Evolutionary conservation across 352 stramenopile species (phyloP).

Genomic region (Pythium brachiatum): DNA sequence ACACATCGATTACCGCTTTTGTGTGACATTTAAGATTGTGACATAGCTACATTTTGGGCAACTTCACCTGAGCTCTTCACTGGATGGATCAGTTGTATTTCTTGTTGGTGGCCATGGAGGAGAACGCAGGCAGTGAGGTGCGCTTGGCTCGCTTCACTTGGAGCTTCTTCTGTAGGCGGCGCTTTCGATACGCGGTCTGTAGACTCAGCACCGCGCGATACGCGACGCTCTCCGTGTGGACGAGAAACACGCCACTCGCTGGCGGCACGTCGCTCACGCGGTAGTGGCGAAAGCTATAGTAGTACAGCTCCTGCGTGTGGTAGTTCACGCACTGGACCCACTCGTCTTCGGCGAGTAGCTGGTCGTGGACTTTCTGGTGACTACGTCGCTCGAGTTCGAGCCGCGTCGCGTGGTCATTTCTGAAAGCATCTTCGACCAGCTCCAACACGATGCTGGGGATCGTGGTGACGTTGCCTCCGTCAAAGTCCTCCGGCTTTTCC

Average conservation of each 20-base stretch:
- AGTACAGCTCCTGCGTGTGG: constrained; percentile 43
- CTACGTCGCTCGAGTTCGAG: constrained; percentile 54
- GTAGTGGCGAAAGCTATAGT: constrained; percentile 66
- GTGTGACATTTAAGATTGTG: not conserved
- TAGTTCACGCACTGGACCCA: constrained; percentile 65
- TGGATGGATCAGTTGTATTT: constrained; percentile 30
- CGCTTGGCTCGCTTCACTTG: constrained; percentile 48
- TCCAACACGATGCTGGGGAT: constrained; percentile 48
- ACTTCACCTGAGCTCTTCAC: not conserved
- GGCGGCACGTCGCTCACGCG: constrained; percentile 37
- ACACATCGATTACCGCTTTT: not conserved
- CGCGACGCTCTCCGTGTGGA: constrained; percentile 44
- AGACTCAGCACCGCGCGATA: constrained; percentile 54
- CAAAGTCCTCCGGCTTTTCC: constrained; percentile 48
- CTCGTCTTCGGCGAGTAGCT: constrained; percentile 56
- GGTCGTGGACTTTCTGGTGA: constrained; percentile 35
- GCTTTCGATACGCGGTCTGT: constrained; percentile 55
- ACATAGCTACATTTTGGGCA: constrained; percentile 19
- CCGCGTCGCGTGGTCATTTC: constrained; percentile 35
- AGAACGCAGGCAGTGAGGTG: constrained; percentile 51
- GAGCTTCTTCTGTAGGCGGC: constrained; percentile 43
- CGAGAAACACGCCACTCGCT: constrained; percentile 45
- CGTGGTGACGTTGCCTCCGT: constrained; percentile 41
- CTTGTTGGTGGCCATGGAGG: constrained; percentile 28
- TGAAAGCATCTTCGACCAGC: constrained; percentile 45